Base-by-base conservation (phyloP, 2,329 filamentous ascomycete genomes). In the Massarina eburnea region DNA sequence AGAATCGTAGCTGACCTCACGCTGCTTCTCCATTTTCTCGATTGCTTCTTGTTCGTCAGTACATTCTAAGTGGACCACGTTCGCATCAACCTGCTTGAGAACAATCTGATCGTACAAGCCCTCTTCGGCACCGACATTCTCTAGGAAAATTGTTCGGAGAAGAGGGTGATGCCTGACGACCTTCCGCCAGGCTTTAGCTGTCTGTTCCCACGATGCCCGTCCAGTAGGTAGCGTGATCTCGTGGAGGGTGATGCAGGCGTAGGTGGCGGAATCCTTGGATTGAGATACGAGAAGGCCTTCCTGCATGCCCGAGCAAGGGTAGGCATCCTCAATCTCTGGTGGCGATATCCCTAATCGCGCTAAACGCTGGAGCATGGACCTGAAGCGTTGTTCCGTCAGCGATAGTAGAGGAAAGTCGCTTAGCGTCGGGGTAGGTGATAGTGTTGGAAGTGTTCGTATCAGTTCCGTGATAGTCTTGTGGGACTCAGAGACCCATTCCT, bases 351-450 rank as follows among this genome's bases (percentile, higher is more conserved):
- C 70, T 43, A 73, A 47, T 2, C 52, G 55, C 2, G 71, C 67
- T 1, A 78, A 52, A 39, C 64, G 74, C 6, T 68, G 55, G 0
- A 70, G 46, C 50, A 78, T 66, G 0, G 53, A 48, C n/a, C 72
- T 53, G 30, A 80, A 65, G 8, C 62, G 62, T 0, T 68, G 51
- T 32, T 79, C 76, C 1, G 65, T 71, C 44, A 76, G 58, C 1
- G 71, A 68, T 4, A 79, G 62, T 33, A 80, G 66, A 0, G 73
- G 71, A 41, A 73, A 76, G 24, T 76, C 74, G 45, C 68, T 73
- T 8, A 74, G 45, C 0, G 75, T 77, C 3, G 70, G 62, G n/a
- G 48, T 58, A 7, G 52, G 64, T 38, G 58, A 49, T 54, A 64
- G 61, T 19, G 8, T 41, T 24, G 33, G 51, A 24, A 55, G 67